These are phyloP conservation scores for Aureobasidium subglaciale DNA, from an alignment of 2,329 filamentous ascomycete species.

Conservation along the genomic window DNA sequence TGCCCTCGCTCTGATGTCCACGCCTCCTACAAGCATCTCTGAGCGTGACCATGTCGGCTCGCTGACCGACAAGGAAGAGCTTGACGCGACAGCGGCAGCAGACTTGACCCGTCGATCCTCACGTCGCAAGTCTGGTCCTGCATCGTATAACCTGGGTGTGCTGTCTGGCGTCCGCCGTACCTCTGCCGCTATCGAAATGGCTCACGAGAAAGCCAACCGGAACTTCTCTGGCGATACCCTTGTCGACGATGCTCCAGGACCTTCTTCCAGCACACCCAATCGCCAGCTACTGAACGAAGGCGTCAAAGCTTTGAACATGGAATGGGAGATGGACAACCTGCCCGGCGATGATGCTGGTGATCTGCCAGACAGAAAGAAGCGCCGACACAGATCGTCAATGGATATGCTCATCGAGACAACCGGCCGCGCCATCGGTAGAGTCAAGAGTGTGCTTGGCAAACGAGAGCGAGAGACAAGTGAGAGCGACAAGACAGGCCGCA, in stretches of 20 bases:
- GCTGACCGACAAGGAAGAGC: conserved; percentile 22
- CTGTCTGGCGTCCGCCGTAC: conserved; percentile 24
- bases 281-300: conserved; percentile 30
- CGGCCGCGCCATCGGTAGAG: conserved; percentile 11
- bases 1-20: conserved; percentile 48
- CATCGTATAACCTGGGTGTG: conserved; percentile 53
- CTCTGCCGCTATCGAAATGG: conserved; percentile 16
- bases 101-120: conserved; percentile 32
- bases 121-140: conserved; percentile 49
- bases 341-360: conserved; percentile 6
- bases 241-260: conserved; percentile 24
- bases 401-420: conserved; percentile 16
- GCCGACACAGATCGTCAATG: conserved; percentile 8
- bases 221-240: conserved; percentile 36
- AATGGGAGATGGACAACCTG: conserved; percentile 22
- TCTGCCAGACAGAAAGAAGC: conserved; percentile 11
- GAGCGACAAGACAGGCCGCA: conserved; percentile 18
- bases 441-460: conserved; percentile 28
- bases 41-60: conserved; percentile 53
- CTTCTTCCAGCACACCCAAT: conserved; percentile 17
- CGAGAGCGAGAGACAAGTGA: conserved; percentile 31
- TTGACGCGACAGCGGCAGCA: background rate
- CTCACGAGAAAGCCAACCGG: conserved; percentile 13
- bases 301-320: conserved; percentile 43
- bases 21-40: conserved; percentile 60